Conservation (phyloP, 2,329 filamentous ascomycete species). For the Diaporthe longicolla region DNA sequence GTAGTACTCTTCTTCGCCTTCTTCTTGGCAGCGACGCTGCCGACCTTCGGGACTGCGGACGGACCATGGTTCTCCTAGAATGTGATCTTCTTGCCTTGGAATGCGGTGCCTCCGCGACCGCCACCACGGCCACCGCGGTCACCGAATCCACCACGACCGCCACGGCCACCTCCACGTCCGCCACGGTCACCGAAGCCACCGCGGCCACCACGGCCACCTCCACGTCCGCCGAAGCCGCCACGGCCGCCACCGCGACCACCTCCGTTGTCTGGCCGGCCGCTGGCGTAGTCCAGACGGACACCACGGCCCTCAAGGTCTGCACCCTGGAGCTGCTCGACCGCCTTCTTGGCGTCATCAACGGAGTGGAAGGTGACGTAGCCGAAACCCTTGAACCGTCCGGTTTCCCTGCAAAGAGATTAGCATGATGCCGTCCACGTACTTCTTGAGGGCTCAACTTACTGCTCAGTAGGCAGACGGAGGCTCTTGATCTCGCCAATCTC, state of each 20-base stretch:
- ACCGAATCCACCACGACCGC: slow-evolving; percentile 62
- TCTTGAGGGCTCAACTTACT: slow-evolving; percentile 61
- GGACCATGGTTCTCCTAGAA: slow-evolving; percentile 61
- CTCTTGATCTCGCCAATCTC: slow-evolving; percentile 79
- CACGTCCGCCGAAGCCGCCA: slow-evolving; percentile 63
- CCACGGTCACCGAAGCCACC: slow-evolving; percentile 57
- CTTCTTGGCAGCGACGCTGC: slow-evolving; percentile 1
- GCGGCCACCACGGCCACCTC: slow-evolving; percentile 63
- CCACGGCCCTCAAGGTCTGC: slow-evolving; percentile 78
- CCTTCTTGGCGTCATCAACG: slow-evolving; percentile 85
- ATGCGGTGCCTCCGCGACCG: slow-evolving; percentile 63
- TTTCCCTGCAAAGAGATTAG: slow-evolving; percentile 69
- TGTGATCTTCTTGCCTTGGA: slow-evolving; percentile 85
- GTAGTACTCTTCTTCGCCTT: slow-evolving; percentile 28
- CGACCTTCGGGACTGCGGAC: slow-evolving; percentile 6
- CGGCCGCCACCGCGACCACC: slow-evolving; percentile 64
- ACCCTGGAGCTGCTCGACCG: slow-evolving; percentile 73
- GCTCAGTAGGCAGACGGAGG: slow-evolving; percentile 90
- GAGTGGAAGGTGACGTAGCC: slow-evolving; percentile 89
- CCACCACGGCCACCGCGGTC: slow-evolving; percentile 55
- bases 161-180: slow-evolving; percentile 62
- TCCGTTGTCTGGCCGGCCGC: slow-evolving; percentile 67
- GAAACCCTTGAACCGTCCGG: slow-evolving; percentile 90
- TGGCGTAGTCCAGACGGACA: slow-evolving; percentile 87
- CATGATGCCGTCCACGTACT: slow-evolving; percentile 32